Conservation (phyloP, 2,329 filamentous ascomycete species). For the Penicillium psychrosexuale region DNA sequence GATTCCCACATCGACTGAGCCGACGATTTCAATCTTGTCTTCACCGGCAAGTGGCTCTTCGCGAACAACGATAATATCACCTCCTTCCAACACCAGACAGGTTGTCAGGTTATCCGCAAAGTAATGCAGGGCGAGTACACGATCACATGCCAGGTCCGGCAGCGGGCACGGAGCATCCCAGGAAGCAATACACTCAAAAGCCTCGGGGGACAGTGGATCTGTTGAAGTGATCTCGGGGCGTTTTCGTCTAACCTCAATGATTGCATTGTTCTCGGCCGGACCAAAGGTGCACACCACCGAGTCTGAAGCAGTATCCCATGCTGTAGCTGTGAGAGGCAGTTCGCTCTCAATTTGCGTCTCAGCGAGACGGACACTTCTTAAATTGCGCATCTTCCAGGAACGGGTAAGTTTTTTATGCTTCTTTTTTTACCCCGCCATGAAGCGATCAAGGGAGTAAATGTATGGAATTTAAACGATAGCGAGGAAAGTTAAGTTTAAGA, state of each 20-base stretch:
- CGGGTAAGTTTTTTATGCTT: conserved; percentile 23
- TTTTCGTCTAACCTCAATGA: conserved; percentile 68
- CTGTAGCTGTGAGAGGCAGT: conserved; percentile 67
- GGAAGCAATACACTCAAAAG: conserved; percentile 62
- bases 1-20: conserved; percentile 89
- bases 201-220: conserved; percentile 40
- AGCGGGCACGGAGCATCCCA: conserved; percentile 86
- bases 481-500: neutral
- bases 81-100: conserved; percentile 81
- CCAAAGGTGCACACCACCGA: conserved; percentile 81
- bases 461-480: neutral
- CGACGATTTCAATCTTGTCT: conserved; percentile 89
- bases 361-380: conserved; percentile 72
- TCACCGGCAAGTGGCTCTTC: conserved; percentile 65
- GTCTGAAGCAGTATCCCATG: conserved; percentile 80
- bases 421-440: conserved; percentile 37
- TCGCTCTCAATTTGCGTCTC: conserved; percentile 60
- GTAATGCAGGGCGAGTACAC: conserved; percentile 75
- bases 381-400: conserved; percentile 71
- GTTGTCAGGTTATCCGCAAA: conserved; percentile 75
- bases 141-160: conserved; percentile 71
- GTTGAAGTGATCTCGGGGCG: conserved; percentile 37
- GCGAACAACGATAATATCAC: conserved; percentile 82
- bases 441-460: conserved; percentile 18
- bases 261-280: conserved; percentile 65